Evolutionary conservation across 2,329 filamentous ascomycete genomes (phyloP).

Genomic region (Cephalotrichum gorgonifer): DNA sequence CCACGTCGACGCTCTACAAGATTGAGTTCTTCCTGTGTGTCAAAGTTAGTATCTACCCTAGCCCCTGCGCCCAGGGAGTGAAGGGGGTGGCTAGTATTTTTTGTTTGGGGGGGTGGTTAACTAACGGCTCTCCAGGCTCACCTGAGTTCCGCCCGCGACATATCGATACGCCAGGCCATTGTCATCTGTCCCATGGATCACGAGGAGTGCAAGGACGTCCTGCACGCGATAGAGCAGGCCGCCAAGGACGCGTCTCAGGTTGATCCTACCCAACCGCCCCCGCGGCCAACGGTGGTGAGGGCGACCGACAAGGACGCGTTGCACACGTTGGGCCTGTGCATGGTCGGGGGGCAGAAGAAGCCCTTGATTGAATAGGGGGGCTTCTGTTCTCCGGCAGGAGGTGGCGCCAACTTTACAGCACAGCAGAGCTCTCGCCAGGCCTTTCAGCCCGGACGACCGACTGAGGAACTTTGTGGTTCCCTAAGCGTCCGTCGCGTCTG

Average conservation of each 20-base stretch:
- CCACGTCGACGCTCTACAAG: constrained; percentile 88
- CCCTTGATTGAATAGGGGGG: constrained; percentile 46
- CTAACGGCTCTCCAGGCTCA: constrained; percentile 53
- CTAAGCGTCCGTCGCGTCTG: too few species aligned
- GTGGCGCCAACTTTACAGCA: too few species aligned
- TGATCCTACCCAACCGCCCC: constrained; percentile 80
- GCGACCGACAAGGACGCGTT: constrained; percentile 61
- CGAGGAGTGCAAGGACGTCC: constrained; percentile 92
- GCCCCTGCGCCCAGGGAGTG: not conserved
- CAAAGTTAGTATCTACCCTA: constrained; percentile 43
- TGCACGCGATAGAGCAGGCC: constrained; percentile 95
- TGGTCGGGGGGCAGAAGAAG: constrained; percentile 55
- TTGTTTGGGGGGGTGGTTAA: too few species aligned
- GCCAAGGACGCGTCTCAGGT: constrained; percentile 86
- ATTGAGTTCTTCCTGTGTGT: constrained; percentile 95
- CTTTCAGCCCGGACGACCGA: too few species aligned
- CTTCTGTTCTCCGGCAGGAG: too few species aligned
- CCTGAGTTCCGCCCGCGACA: constrained; percentile 79
- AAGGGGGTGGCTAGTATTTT: not conserved
- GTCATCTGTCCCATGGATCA: constrained; percentile 94
- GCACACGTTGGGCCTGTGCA: constrained; percentile 50
- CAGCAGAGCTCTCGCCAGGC: too few species aligned
- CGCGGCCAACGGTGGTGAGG: constrained; percentile 70
- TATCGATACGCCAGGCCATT: constrained; percentile 80
- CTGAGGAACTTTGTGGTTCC: too few species aligned